A percentile compares a stretch with the other conserved stretches of the same genome.
Conservation (phyloP, 2,329 filamentous ascomycete genomes). For the Tolypocladium pustulatum region DNA sequence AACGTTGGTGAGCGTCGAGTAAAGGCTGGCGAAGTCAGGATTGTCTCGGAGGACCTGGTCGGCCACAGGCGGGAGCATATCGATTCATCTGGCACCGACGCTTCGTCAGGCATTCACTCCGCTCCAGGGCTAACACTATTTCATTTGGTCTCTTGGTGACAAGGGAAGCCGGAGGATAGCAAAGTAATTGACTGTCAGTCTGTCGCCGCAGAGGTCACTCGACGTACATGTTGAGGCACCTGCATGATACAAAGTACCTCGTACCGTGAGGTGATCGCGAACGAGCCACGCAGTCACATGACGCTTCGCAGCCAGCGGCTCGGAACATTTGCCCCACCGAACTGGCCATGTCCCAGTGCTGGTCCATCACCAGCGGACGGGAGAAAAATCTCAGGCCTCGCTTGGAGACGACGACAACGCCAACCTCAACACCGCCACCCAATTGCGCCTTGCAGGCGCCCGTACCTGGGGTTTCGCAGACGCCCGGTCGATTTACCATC, state of each 20-base stretch:
- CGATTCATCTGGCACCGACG: slow-evolving; percentile 3
- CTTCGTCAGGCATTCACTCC: neutral
- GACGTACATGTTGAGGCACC: neutral
- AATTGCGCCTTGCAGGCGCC: neutral
- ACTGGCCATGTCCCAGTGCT: neutral
- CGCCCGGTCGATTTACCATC: neutral
- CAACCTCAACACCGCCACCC: neutral
- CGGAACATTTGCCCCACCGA: slow-evolving; percentile 6
- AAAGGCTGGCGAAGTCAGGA: slow-evolving; percentile 49
- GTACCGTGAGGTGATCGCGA: slow-evolving; percentile 13
- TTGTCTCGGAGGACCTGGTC: slow-evolving; percentile 42
- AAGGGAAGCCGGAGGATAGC: neutral
- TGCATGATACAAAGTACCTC: neutral
- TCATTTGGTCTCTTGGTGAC: neutral
- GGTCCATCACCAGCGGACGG: neutral
- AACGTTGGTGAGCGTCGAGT: slow-evolving; percentile 40
- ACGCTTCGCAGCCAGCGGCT: slow-evolving; percentile 8
- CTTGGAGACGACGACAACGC: neutral
- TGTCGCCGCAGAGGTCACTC: neutral
- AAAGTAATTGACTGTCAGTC: neutral
- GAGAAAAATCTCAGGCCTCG: slow-evolving; percentile 1
- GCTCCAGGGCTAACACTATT: neutral
- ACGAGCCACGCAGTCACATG: slow-evolving; percentile 23
- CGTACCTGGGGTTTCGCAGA: neutral
- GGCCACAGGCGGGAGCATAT: slow-evolving; percentile 50